Evolutionary conservation across 2,329 filamentous ascomycete genomes (phyloP).

Genomic region (Aspergillus arachidicola): DNA sequence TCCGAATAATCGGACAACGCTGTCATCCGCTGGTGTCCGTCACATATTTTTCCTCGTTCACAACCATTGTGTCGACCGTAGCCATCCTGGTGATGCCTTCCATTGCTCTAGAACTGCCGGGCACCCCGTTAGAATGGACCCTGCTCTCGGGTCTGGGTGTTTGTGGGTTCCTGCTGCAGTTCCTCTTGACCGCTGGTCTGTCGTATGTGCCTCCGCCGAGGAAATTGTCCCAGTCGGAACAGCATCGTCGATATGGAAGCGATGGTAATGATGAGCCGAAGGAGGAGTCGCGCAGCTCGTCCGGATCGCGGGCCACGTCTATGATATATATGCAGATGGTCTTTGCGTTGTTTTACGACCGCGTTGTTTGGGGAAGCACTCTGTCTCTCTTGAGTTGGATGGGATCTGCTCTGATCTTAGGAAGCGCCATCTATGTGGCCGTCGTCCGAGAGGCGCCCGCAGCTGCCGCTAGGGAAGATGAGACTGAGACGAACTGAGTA

Average conservation of each 20-base stretch:
- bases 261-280: conserved; percentile 1
- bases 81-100: conserved; percentile 61
- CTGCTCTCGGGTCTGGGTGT: conserved; percentile 69
- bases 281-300: conserved; percentile 12
- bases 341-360: conserved; percentile 67
- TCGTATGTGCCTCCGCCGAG: conserved; percentile 65
- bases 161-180: conserved; percentile 83
- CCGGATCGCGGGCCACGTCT: conserved; percentile 58
- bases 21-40: conserved; percentile 83
- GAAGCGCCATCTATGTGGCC: conserved; percentile 66
- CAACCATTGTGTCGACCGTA: conserved; percentile 66
- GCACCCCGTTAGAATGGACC: conserved; percentile 61
- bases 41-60: conserved; percentile 77
- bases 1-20: conserved; percentile 77
- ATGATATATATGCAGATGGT: conserved; percentile 73
- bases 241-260: conserved; percentile 7
- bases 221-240: conserved; percentile 6
- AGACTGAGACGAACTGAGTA: neutral
- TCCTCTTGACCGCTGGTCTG: conserved; percentile 77
- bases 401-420: conserved; percentile 66
- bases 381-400: conserved; percentile 61
- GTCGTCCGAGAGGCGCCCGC: conserved; percentile 49
- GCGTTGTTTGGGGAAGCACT: conserved; percentile 63
- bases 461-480: neutral
- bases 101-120: conserved; percentile 60